Base-by-base conservation (phyloP, 495 filamentous ascomycete genomes). In the Aspergillus ellipticus region DNA sequence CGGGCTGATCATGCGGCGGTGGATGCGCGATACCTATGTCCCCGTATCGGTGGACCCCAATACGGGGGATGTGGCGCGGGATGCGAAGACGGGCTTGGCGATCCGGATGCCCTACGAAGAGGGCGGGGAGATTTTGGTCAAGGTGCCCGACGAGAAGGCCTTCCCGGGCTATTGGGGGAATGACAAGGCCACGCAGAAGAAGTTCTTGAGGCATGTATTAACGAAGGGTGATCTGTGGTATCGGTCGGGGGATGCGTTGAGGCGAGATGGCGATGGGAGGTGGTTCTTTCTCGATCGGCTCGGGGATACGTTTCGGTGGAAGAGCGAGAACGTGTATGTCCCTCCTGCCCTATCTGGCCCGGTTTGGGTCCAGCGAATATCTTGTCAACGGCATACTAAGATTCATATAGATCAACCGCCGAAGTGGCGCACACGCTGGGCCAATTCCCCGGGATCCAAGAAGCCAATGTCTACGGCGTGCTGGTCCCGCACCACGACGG, bases 281-380 rank as follows among this genome's bases (percentile, higher is more conserved):
- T 91, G 88, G 88, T 90, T 79, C 66, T 94, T 94, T 68, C 61
- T 89, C 20, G 89, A 94, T 66, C 79, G 82, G 31, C 72, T 92
- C 0, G 89, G 89, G 1, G 89, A 93, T 66, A 93, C 89, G 0
- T 93, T 86, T 71, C 78, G 89, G 4, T 93, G 89, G 89, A 93
- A 92, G 68, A 82, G 82, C 53, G 89, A 92, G 70, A 93, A 93
- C 62, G 88, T 93, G 49, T 85, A 67, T 59, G 70, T 64, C 4
- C 17, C 13, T 17, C 21, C 11, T n/a, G n/a, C n/a, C n/a, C n/a
- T n/a, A n/a, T n/a, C n/a, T n/a, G n/a, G n/a, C n/a, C n/a, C n/a
- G n/a, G n/a, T n/a, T n/a, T n/a, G n/a, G n/a, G n/a, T n/a, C n/a
- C n/a, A n/a, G n/a, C n/a, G n/a, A n/a, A n/a, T n/a, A n/a, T 15